A percentile compares a stretch with the other conserved stretches of the same genome.
phyloP scores from a whole-genome alignment of 106 monocot species.

The Dendrobium catenatum region DNA sequence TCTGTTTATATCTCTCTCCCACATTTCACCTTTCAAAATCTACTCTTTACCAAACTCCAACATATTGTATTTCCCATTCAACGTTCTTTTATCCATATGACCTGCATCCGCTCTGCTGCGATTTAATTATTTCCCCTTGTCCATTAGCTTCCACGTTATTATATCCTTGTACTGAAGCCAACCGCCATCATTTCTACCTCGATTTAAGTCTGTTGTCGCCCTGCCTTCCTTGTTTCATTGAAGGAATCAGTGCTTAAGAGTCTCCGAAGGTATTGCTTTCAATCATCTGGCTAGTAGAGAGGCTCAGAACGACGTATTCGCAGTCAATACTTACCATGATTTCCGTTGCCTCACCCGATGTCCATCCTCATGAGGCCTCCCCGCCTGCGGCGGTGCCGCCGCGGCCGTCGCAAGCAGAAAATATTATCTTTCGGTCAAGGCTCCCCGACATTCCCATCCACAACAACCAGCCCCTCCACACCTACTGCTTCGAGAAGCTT shows the following conservation, averaged over 20 bases:
- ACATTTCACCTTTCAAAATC: not conserved
- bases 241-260: not conserved
- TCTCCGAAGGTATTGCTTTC: not conserved
- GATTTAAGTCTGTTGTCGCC: not conserved
- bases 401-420: not conserved
- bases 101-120: too few species aligned
- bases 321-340: conserved; percentile 7
- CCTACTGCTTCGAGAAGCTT: conserved; percentile 62
- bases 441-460: conserved; percentile 61
- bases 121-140: too few species aligned
- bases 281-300: not conserved
- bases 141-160: too few species aligned
- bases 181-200: not conserved
- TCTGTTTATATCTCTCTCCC: not conserved
- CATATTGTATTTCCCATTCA: too few species aligned
- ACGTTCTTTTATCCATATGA: too few species aligned
- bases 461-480: conserved; percentile 59
- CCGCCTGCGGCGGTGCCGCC: conserved; percentile 2
- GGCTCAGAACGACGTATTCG: not conserved
- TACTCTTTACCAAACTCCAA: not conserved
- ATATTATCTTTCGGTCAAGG: conserved; percentile 58
- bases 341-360: conserved; percentile 8
- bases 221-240: not conserved
- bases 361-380: not conserved
- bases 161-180: not conserved